Evolutionary conservation across 2,329 filamentous ascomycete species (phyloP).

Genomic region (Aspergillus pseudoterreus): DNA sequence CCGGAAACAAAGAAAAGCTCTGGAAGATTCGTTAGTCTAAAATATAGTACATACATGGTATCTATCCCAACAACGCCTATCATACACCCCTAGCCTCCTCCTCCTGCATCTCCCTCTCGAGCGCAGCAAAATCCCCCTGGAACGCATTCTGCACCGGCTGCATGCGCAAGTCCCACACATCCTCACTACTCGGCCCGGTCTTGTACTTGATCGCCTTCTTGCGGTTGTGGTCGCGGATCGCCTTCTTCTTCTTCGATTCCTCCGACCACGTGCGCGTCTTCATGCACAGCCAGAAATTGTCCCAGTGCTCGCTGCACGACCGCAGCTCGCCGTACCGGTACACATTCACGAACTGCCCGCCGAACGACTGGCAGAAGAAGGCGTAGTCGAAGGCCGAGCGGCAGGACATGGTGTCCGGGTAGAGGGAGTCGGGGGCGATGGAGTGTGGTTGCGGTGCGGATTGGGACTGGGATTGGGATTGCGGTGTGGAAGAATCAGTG

Average conservation of each 20-base stretch:
- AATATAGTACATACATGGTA: background rate
- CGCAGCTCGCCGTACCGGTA: conserved; percentile 80
- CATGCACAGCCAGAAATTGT: conserved; percentile 98
- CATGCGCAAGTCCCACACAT: conserved; percentile 77
- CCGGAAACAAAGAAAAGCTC: too few relatives aligned
- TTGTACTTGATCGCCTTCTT: conserved; percentile 64
- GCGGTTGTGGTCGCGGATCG: conserved; percentile 65
- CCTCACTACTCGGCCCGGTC: conserved; percentile 73
- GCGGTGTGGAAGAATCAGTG: background rate
- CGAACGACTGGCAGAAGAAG: conserved; percentile 89
- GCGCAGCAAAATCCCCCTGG: conserved; percentile 40
- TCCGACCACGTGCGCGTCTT: conserved; percentile 64
- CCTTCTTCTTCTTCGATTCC: conserved; percentile 55
- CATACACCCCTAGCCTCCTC: conserved; percentile 25
- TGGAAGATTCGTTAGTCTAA: too few relatives aligned
- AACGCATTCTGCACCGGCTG: conserved; percentile 55
- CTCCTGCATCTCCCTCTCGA: conserved; percentile 40
- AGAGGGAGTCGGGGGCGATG: conserved; percentile 63
- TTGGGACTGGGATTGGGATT: conserved; percentile 10
- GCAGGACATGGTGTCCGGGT: conserved; percentile 83
- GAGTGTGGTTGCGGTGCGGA: conserved; percentile 17
- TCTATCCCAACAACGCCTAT: background rate
- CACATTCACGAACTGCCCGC: conserved; percentile 85
- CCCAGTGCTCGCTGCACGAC: conserved; percentile 79
- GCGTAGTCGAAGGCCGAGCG: conserved; percentile 85